Conservation (phyloP, 2,329 filamentous ascomycete genomes). For the Apiospora malaysiana region DNA sequence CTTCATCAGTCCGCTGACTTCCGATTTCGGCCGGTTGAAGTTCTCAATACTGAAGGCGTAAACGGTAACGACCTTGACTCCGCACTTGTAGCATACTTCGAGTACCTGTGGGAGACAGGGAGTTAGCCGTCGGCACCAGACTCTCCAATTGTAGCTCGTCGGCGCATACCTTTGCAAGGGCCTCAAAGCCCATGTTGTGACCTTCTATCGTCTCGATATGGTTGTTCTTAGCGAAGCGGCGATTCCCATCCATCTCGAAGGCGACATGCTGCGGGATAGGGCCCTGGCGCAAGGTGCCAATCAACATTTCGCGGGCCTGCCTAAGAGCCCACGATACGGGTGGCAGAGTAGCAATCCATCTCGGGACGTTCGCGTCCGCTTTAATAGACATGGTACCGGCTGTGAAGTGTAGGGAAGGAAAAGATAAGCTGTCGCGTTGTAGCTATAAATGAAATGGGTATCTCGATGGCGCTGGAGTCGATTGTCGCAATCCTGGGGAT, state of each 20-base stretch:
- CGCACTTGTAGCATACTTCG: constrained; percentile 97
- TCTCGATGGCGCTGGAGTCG: not conserved
- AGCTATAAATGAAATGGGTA: not conserved
- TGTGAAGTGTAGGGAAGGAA: constrained; percentile 3
- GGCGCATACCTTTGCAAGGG: constrained; percentile 75
- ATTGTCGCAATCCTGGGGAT: not conserved
- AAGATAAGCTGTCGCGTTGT: not conserved
- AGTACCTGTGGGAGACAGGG: constrained; percentile 66
- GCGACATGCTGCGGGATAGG: constrained; percentile 94
- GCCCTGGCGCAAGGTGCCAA: constrained; percentile 87
- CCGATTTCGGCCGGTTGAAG: constrained; percentile 95
- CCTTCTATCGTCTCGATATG: constrained; percentile 97
- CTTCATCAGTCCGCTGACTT: constrained; percentile 96
- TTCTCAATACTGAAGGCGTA: constrained; percentile 99
- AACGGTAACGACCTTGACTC: constrained; percentile 94
- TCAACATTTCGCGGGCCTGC: constrained; percentile 80
- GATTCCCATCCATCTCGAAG: constrained; percentile 99
- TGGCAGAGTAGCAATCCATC: constrained; percentile 85
- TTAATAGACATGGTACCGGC: constrained; percentile 20
- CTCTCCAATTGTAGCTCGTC: not conserved
- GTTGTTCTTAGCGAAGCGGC: constrained; percentile 87
- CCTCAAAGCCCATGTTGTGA: constrained; percentile 94
- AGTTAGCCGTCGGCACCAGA: not conserved
- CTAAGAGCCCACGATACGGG: constrained; percentile 89
- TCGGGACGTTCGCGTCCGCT: constrained; percentile 40